Base-by-base conservation (phyloP, 768 basidiomycete species). In the Cyathus striatus region DNA sequence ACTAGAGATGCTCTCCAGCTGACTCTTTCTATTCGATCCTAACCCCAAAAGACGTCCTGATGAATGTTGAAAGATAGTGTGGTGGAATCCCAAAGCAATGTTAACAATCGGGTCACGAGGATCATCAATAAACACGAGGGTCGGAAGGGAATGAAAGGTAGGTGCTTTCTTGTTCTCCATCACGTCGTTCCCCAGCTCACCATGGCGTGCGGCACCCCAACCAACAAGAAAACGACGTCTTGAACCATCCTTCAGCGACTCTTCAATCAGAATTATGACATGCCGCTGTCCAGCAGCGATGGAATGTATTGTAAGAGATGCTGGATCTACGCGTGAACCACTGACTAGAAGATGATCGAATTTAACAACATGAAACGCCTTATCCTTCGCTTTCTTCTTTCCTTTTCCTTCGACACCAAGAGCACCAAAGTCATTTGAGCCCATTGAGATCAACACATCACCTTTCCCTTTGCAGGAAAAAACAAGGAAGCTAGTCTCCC, bases 181-280 rank as follows among this genome's bases (percentile, higher is more conserved):
- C 21, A 47, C 26, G 14, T 59, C 44, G 20, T 58, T 48, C 3
- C 86, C 88, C 1, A 98, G 75, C 56, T 97, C 92, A 3, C 91
- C 90, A 53, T 94, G 90, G 23, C 94, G 70, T 12, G 79, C 75
- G 2, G 81, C 68, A 4, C 93, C 94, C 93, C 94, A 97, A 5
- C 92, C 93, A 4, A 83, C 69, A 10, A 74, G 21, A 35, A 62
- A 49, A 40, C 54, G 60, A 14, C 42, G 40, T 4, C 48, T 35
- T 16, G 48, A 43, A 17, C 55, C 53, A 40, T 63, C 56, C 2
- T 43, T 40, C 18, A 51, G 35, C 10, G 57, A 46, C 6, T 54
- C 36, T 12, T 57, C 52, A 13, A 88, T 42, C 14, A 71, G 63
- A 4, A 58, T 72, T 26, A 90, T 56, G 45, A 83, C 75, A 54